Conservation (phyloP, 2,329 filamentous ascomycete genomes). For the Chaetomiaceae sp. region DNA sequence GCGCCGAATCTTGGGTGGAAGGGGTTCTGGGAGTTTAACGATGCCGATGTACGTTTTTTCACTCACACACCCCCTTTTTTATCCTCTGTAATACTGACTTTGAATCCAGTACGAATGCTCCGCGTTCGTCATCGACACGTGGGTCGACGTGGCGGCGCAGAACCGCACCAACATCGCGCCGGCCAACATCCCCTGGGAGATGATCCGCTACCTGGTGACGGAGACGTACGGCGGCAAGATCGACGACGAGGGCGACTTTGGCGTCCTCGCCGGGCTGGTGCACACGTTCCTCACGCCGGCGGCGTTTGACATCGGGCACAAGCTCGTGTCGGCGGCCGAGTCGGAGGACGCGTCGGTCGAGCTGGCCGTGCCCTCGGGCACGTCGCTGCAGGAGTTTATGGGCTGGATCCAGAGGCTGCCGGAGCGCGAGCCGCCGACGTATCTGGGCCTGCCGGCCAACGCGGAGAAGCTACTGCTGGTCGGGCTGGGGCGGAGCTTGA, state of each 20-base stretch:
- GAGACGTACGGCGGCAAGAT: conserved; percentile 99
- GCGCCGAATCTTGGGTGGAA: conserved; percentile 95
- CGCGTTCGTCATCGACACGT: conserved; percentile 90
- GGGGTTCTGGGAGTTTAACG: conserved; percentile 99
- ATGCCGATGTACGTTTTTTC: conserved; percentile 80
- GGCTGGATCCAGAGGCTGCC: conserved; percentile 88
- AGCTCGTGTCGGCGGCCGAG: conserved; percentile 53
- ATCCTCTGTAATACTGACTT: conserved; percentile 49
- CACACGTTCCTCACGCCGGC: conserved; percentile 73
- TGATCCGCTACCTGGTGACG: conserved; percentile 82
- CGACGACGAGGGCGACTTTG: conserved; percentile 82
- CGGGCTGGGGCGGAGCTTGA: conserved; percentile 78
- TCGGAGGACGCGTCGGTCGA: conserved; percentile 38
- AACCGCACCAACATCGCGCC: conserved; percentile 91
- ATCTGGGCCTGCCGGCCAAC: conserved; percentile 87
- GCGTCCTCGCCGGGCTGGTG: conserved; percentile 67
- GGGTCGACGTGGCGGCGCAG: conserved; percentile 78
- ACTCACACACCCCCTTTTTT: background rate
- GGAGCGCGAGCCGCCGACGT: conserved; percentile 93
- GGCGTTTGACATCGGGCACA: conserved; percentile 90
- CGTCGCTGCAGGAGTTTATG: conserved; percentile 78
- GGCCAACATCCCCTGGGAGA: conserved; percentile 91
- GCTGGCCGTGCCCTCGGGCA: conserved; percentile 73
- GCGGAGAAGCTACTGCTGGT: conserved; percentile 93
- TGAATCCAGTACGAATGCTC: conserved; percentile 83